Base-by-base conservation (phyloP, 345 rosid species). In the Arabis hirsuta region DNA sequence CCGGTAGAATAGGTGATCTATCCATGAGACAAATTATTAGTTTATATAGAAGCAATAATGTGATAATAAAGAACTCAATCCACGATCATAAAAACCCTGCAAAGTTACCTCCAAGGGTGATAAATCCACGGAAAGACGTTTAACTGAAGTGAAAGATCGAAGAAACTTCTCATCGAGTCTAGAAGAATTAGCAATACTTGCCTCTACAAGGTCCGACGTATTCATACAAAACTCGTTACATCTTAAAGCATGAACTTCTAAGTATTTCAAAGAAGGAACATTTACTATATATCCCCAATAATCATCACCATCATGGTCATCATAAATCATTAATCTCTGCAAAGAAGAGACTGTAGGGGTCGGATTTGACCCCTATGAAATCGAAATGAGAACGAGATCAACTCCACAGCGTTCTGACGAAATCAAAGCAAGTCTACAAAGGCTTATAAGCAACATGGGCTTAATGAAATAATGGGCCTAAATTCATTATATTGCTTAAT, bases 51-150 rank as follows among this genome's bases (percentile, higher is more conserved):
- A 26, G 6, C 7, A 1, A 22, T 6, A 27, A 1, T 2, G 44
- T 9, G 31, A 7, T 14, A 3, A 11, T 7, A 61, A 26, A 47
- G 8, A 34, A 34, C 9, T 6, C 38, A 29, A 29, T 29, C 32
- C 4, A 2, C 22, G 22, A 22, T 22, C 1, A 22, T 2, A 22
- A 22, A 22, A 5, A 29, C 5, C 4, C 3, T 2, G 5, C 5
- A 12, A 47, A 48, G 9, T 42, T 54, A 67, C 72, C 72, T 54
- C 9, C 27, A 54, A 66, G 11, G 71, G 41, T 10, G 29, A 53
- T 53, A 66, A 26, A 19, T 66, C 19, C 61, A 66, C 41, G 14
- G 4, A 10, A n/a, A 66, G 61, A 41, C 41, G 41, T 26, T 53
- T 66, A 27, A 12, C 41, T 3, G 51, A 66, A 3, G 6, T 41